phyloP scores from a whole-genome alignment of 371 early-diverging fungal species.

The Mycotypha africana region DNA sequence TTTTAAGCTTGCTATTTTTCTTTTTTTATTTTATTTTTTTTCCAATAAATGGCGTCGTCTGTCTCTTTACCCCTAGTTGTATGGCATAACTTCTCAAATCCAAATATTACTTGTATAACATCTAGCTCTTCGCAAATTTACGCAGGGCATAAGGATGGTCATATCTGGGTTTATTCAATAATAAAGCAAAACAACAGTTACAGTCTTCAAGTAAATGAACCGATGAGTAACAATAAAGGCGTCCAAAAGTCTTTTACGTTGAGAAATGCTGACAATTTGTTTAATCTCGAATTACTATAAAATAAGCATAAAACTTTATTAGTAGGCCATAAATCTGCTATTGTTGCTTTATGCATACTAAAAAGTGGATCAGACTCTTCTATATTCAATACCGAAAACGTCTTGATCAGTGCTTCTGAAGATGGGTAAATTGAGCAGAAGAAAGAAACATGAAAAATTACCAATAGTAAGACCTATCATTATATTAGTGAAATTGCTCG shows the following conservation, averaged over 20 bases:
- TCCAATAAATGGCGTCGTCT: slow-evolving; percentile 29
- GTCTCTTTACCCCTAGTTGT: slow-evolving; percentile 36
- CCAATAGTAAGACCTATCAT: not conserved
- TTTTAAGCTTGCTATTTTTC: too few relatives aligned
- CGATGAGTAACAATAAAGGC: too few relatives aligned
- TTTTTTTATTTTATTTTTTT: not conserved
- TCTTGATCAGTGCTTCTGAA: slow-evolving; percentile 58
- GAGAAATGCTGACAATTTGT: not conserved
- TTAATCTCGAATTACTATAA: not conserved
- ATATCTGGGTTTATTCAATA: slow-evolving; percentile 48
- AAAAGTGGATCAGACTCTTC: slow-evolving; percentile 45
- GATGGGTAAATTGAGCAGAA: slow-evolving; percentile 48
- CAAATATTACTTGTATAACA: slow-evolving; percentile 30
- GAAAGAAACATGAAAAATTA: not conserved
- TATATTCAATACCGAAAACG: slow-evolving; percentile 45
- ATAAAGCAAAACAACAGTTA: too few relatives aligned
- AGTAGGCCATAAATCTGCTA: slow-evolving; percentile 51
- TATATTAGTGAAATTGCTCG: slow-evolving; percentile 56
- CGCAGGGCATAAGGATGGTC: slow-evolving; percentile 56
- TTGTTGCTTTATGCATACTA: slow-evolving; percentile 50
- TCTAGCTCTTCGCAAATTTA: slow-evolving; percentile 37
- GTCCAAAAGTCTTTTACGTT: not conserved
- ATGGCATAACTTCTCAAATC: slow-evolving; percentile 41
- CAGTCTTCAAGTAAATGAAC: too few relatives aligned
- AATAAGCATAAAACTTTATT: slow-evolving; percentile 45